These are phyloP conservation scores for Pseudonitzschia pungens DNA, from an alignment of 108 stramenopile genomes.

Conservation along the genomic window DNA sequence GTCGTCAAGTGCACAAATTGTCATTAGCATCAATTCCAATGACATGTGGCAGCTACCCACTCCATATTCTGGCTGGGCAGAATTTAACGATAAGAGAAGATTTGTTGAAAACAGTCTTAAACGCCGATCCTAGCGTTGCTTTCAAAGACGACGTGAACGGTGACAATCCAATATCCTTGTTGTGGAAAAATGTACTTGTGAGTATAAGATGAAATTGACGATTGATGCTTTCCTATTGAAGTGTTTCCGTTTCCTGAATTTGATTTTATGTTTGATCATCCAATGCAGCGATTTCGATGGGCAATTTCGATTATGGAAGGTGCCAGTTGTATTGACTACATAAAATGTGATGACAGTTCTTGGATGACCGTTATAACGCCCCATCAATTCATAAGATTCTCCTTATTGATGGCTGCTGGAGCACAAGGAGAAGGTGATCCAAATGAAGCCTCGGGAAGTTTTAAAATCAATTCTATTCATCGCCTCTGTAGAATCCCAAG, in stretches of 20 bases:
- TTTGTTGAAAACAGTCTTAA: slow-evolving; percentile 15
- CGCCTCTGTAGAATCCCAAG: slow-evolving; percentile 27
- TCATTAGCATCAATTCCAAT: slow-evolving; percentile 30
- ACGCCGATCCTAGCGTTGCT: slow-evolving; percentile 14
- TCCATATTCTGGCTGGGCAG: slow-evolving; percentile 33
- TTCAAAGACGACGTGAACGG: slow-evolving; percentile 28
- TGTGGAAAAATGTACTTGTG: slow-evolving; percentile 40
- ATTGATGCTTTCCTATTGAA: background rate
- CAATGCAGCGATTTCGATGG: slow-evolving; percentile 30
- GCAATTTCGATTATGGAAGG: slow-evolving; percentile 26
- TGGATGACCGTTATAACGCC: slow-evolving; percentile 39
- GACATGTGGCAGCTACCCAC: slow-evolving; percentile 32
- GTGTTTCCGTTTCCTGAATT: background rate
- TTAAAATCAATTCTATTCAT: slow-evolving; percentile 9
- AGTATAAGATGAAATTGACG: background rate
- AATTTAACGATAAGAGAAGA: slow-evolving; percentile 28
- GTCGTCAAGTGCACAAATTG: background rate
- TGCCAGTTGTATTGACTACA: slow-evolving; percentile 18
- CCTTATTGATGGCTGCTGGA: slow-evolving; percentile 20
- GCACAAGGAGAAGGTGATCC: background rate
- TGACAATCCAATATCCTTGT: slow-evolving; percentile 34
- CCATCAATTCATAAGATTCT: slow-evolving; percentile 26
- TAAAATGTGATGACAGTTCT: slow-evolving; percentile 5
- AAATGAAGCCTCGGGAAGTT: background rate
- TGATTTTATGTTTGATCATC: background rate